Percentiles rank a stretch among this genome's conserved stretches.
phyloP scores from a whole-genome alignment of 495 filamentous ascomycete genomes.

The Xylaria cubensis region DNA sequence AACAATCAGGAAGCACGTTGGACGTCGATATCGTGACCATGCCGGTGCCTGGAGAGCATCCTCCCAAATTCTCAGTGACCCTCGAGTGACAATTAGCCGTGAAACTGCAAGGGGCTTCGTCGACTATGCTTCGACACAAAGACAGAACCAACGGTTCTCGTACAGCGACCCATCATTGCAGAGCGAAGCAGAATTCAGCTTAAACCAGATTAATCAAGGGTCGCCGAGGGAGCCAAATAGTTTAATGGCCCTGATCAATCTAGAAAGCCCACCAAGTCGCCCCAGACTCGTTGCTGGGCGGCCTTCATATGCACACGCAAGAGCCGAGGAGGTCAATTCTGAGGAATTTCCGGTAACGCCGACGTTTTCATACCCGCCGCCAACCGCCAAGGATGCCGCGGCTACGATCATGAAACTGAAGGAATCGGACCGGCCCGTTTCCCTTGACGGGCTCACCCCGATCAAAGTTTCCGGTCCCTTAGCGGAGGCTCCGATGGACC shows the following conservation, averaged over 20 bases:
- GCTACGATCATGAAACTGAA: slow-evolving; percentile 43
- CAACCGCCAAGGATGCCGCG: slow-evolving; percentile 38
- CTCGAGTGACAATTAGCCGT: slow-evolving; percentile 52
- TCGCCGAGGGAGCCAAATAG: slow-evolving; percentile 28
- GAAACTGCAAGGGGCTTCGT: slow-evolving; percentile 47
- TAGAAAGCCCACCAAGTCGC: slow-evolving; percentile 25
- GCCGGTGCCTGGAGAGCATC: slow-evolving; percentile 56
- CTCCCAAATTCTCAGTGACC: slow-evolving; percentile 51
- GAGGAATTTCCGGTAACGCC: slow-evolving; percentile 38
- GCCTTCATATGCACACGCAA: slow-evolving; percentile 43
- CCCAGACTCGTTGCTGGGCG: slow-evolving; percentile 40
- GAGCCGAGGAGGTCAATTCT: slow-evolving; percentile 35
- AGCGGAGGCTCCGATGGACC: slow-evolving; percentile 28
- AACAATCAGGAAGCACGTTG: slow-evolving; percentile 49
- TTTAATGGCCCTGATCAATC: slow-evolving; percentile 15
- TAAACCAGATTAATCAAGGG: slow-evolving; percentile 47
- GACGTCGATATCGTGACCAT: slow-evolving; percentile 53
- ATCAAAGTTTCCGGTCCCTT: slow-evolving; percentile 36
- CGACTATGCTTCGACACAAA: slow-evolving; percentile 20
- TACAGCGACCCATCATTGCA: slow-evolving; percentile 39
- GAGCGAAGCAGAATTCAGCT: slow-evolving; percentile 48
- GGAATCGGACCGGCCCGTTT: slow-evolving; percentile 40
- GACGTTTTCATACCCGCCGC: slow-evolving; percentile 45
- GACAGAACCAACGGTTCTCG: slow-evolving; percentile 31
- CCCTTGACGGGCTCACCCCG: slow-evolving; percentile 35